Evolutionary conservation across 768 basidiomycete species (phyloP), one percentile per base, ranked within the genome.

Genomic region (Xerocomus brunneocitrinus): DNA sequence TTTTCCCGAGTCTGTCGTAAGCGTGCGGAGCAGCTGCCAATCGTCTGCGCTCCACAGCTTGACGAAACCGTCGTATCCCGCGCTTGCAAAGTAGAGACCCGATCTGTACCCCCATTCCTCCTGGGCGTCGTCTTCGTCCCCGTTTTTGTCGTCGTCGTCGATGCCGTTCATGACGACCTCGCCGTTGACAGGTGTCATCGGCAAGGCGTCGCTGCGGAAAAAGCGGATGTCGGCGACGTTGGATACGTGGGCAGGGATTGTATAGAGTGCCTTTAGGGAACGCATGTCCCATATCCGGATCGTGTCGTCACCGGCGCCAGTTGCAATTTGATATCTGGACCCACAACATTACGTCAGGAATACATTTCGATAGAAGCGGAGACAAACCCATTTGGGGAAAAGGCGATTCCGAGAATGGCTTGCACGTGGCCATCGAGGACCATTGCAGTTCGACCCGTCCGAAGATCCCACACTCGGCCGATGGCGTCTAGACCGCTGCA

Each of bases 271-370:
- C 60, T 87, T 92, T 31, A 97, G 79, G 14, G 90, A 88, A 36
- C 97, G 87, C 75, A 98, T 84, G 73, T 99, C 97, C 97, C 97
- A 99, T 77, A 98, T 91, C 45, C 95, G 88, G 64, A 99, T 89
- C 0, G 97, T 97, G 67, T 98, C 97, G 70, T 99, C 97, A 42
- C 91, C 93, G 4, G 94, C 87, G 35, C 95, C 97, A 0, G 97
- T 97, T 30, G 95, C 97, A 46, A 99, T 86, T 79, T 98, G 95
- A 66, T 97, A 95, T 56, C 95, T 98, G 63, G 58, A 47, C 57
- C 54, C 44, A 46, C 44, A 45, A 39, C 12, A 6, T 19, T 45
- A 59, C 36, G 58, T 60, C 50, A 66, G 40, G 4, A 27, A 53
- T 53, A 14, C 28, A 5, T 2, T 24, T 27, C 5, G 12, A 9